A percentile compares a stretch with the other conserved stretches of the same genome.
These are phyloP conservation scores for Pachysandra terminalis DNA, from an alignment of 164 flowering plant species.

Conservation along the genomic window DNA sequence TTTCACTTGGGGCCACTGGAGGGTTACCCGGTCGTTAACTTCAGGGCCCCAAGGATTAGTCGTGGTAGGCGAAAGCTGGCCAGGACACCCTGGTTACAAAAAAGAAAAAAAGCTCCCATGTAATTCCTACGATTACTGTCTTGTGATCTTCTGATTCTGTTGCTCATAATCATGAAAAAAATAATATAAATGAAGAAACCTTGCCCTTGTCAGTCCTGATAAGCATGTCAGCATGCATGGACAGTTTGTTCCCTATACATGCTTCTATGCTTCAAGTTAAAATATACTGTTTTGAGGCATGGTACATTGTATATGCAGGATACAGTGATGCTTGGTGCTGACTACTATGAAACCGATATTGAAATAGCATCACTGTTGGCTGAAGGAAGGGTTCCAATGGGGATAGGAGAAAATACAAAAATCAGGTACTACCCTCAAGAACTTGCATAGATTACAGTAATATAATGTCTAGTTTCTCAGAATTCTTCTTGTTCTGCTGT, in stretches of 20 bases:
- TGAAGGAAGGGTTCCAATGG: constrained; percentile 86
- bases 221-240: neutral
- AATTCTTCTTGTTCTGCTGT: constrained; percentile 4
- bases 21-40: no score
- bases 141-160: no score
- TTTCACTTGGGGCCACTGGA: no score
- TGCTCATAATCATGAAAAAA: no score
- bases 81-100: no score
- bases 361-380: constrained; percentile 65
- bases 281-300: neutral
- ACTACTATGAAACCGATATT: constrained; percentile 74
- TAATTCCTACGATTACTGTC: no score
- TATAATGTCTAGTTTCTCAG: constrained; percentile 5
- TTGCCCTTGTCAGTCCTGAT: neutral
- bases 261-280: no score
- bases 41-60: no score
- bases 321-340: constrained; percentile 97
- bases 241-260: neutral
- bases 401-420: constrained; percentile 86
- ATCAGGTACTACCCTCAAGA: constrained; percentile 46
- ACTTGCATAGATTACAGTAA: neutral
- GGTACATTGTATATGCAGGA: constrained; percentile 48
- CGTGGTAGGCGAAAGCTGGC: no score
- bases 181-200: neutral
- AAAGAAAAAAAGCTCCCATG: no score